These are phyloP conservation scores for Eremothecium gossypii DNA, from an alignment of 1,139 yeast species.

Conservation along the genomic window DNA sequence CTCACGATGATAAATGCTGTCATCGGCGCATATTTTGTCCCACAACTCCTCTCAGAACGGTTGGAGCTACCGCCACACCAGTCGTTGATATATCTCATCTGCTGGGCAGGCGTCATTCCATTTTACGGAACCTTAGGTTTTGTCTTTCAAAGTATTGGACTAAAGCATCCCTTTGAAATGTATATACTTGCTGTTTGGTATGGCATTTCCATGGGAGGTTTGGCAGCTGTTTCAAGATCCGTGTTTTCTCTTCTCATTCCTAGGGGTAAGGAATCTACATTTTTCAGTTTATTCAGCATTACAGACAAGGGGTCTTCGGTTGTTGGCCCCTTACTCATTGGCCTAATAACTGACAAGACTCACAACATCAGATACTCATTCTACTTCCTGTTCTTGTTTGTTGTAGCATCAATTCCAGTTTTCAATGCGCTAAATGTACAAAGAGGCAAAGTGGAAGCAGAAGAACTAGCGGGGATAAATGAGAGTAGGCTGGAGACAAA, in stretches of 20 bases:
- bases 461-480: slow-evolving; percentile 16
- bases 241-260: slow-evolving; percentile 58
- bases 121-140: slow-evolving; percentile 58
- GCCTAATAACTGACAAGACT: slow-evolving; percentile 54
- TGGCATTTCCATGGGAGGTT: slow-evolving; percentile 60
- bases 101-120: slow-evolving; percentile 55
- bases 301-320: slow-evolving; percentile 71
- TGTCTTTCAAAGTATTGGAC: slow-evolving; percentile 40
- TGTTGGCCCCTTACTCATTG: slow-evolving; percentile 58
- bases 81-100: slow-evolving; percentile 43
- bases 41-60: slow-evolving; percentile 37
- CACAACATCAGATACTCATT: slow-evolving; percentile 63
- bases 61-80: slow-evolving; percentile 37
- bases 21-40: slow-evolving; percentile 48
- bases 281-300: slow-evolving; percentile 59
- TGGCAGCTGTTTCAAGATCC: slow-evolving; percentile 56
- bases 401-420: slow-evolving; percentile 45
- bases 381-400: slow-evolving; percentile 44
- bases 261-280: slow-evolving; percentile 57
- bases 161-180: slow-evolving; percentile 55
- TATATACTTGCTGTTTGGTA: slow-evolving; percentile 58
- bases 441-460: slow-evolving; percentile 46
- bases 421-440: slow-evolving; percentile 43
- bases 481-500: too few species aligned
- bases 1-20: slow-evolving; percentile 56